Conservation (phyloP, 768 basidiomycete genomes). For the Macrocybe gigantea region DNA sequence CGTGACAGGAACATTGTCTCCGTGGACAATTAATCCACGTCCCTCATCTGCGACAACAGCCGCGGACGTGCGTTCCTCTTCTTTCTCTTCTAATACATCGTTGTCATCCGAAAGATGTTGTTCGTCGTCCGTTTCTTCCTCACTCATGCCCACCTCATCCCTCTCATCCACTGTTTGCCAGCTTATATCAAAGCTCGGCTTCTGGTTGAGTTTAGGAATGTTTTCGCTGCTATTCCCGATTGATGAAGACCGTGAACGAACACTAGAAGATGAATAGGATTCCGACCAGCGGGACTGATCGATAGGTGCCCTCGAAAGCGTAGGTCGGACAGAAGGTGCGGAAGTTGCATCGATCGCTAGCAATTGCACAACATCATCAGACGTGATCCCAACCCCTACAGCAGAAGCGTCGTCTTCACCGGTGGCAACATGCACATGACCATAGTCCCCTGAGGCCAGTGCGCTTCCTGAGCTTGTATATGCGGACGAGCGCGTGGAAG, state of each 20-base stretch:
- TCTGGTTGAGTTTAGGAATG: conserved; percentile 46
- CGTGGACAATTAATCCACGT: conserved; percentile 75
- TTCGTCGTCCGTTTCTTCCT: conserved; percentile 35
- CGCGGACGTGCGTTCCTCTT: conserved; percentile 72
- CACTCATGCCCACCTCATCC: conserved; percentile 31
- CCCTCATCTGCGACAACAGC: conserved; percentile 80
- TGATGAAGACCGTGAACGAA: conserved; percentile 69
- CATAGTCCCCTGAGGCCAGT: conserved; percentile 53
- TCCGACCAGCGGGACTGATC: conserved; percentile 76
- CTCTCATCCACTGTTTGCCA: conserved; percentile 67
- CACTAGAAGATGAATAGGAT: conserved; percentile 47
- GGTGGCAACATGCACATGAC: conserved; percentile 61
- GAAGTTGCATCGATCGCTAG: conserved; percentile 45
- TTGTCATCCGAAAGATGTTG: conserved; percentile 33
- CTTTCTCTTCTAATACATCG: conserved; percentile 41
- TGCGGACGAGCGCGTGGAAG: conserved; percentile 72
- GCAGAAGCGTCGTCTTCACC: conserved; percentile 47
- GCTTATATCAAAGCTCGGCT: conserved; percentile 70
- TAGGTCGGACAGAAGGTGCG: conserved; percentile 36
- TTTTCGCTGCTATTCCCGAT: conserved; percentile 38
- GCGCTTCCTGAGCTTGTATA: conserved; percentile 71
- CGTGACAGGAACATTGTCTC: conserved; percentile 52
- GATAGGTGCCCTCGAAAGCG: conserved; percentile 43
- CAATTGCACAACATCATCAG: conserved; percentile 61
- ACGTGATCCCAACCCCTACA: conserved; percentile 52